Conservation (phyloP, 2,329 filamentous ascomycete genomes). For the Sclerotinia spermophila region DNA sequence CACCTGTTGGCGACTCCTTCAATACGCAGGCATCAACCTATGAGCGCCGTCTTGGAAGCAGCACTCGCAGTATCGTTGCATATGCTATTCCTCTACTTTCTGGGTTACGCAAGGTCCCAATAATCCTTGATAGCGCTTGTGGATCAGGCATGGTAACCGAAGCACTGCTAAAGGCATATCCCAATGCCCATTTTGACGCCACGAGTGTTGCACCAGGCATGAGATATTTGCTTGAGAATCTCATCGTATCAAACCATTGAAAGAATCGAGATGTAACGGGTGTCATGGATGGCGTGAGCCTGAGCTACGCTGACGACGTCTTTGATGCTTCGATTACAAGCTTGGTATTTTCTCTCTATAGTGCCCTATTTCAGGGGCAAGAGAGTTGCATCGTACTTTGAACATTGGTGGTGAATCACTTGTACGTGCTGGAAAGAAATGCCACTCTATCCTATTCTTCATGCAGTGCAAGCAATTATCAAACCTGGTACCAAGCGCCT, state of each 20-base stretch:
- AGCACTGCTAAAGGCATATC: neutral
- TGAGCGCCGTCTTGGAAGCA: neutral
- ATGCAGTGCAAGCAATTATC: neutral
- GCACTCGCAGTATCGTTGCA: neutral
- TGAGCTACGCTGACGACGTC: neutral
- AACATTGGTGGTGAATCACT: constrained; percentile 74
- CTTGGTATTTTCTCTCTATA: constrained; percentile 12
- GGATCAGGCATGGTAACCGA: neutral
- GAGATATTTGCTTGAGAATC: neutral
- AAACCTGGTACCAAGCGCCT: neutral
- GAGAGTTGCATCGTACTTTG: constrained; percentile 78
- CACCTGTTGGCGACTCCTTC: neutral
- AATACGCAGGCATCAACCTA: neutral
- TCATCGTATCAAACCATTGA: neutral
- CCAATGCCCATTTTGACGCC: neutral
- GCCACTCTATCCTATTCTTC: neutral
- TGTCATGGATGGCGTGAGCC: neutral
- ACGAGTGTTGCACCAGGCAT: neutral
- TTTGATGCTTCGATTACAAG: constrained; percentile 4
- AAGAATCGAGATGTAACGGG: neutral
- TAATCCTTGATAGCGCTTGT: constrained; percentile 5
- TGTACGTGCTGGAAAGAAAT: constrained; percentile 12
- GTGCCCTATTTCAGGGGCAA: constrained; percentile 59
- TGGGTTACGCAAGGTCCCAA: neutral
- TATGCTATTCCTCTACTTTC: neutral